A percentile compares a stretch with the other conserved stretches of the same genome.
Conservation (phyloP, 2,329 filamentous ascomycete species). For the Hypoxylon sp. region DNA sequence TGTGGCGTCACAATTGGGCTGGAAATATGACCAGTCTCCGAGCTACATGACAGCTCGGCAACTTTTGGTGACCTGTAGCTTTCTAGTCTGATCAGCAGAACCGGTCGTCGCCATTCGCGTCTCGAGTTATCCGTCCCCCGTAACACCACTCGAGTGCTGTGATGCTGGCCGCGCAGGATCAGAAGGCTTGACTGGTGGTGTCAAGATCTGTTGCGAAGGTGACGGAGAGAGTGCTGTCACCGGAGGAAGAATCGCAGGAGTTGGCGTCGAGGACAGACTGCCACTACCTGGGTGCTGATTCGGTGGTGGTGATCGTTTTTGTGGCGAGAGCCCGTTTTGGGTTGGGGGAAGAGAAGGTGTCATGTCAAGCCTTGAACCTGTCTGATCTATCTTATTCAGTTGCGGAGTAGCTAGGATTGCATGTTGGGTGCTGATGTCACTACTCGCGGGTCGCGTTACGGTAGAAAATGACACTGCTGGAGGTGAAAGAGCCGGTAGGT, state of each 20-base stretch:
- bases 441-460: conserved; percentile 46
- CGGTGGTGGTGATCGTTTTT: conserved; percentile 66
- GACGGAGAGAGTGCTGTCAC: conserved; percentile 71
- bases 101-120: background rate
- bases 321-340: conserved; percentile 66
- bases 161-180: conserved; percentile 53
- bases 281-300: conserved; percentile 51
- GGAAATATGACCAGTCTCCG: conserved; percentile 27
- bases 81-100: background rate
- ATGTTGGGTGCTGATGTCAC: conserved; percentile 39
- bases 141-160: conserved; percentile 44
- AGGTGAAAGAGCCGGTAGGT: conserved; percentile 48
- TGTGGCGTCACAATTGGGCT: background rate
- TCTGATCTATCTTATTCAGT: conserved; percentile 52
- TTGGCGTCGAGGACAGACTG: conserved; percentile 48
- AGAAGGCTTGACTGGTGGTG: conserved; percentile 71
- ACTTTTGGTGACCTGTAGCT: conserved; percentile 1
- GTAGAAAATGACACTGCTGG: conserved; percentile 47
- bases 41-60: background rate
- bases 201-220: conserved; percentile 69
- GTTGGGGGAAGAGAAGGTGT: conserved; percentile 61
- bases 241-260: conserved; percentile 69
- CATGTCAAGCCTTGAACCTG: conserved; percentile 50
- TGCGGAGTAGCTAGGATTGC: conserved; percentile 54
- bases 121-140: conserved; percentile 31